Conservation (phyloP, 139 green algal genomes). For the Raphidocelis subcapitata region DNA sequence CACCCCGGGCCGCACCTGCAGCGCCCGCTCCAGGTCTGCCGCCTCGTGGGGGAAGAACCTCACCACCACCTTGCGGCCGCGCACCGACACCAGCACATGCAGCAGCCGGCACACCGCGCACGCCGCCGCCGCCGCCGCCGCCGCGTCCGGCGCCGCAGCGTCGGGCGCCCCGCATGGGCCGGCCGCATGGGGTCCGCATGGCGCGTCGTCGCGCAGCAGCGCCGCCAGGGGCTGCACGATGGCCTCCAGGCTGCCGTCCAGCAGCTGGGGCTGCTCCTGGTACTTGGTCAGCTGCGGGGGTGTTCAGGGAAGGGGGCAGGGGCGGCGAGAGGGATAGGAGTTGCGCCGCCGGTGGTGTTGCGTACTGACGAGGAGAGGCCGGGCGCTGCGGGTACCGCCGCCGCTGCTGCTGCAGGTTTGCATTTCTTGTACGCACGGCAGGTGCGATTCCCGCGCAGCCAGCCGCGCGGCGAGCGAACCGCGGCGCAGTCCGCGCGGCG, state of each 20-base stretch:
- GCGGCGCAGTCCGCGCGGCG: too few relatives aligned
- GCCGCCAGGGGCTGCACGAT: constrained; percentile 73
- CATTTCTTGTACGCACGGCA: not conserved
- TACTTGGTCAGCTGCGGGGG: constrained; percentile 84
- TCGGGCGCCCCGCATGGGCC: not conserved
- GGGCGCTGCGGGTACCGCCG: not conserved
- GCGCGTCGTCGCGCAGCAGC: constrained; percentile 56
- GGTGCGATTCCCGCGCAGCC: too few relatives aligned
- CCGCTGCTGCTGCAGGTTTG: not conserved
- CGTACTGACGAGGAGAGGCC: not conserved
- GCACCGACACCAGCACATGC: constrained; percentile 73
- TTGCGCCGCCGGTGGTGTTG: not conserved
- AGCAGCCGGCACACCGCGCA: constrained; percentile 66
- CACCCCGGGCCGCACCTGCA: constrained; percentile 30
- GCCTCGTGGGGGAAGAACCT: constrained; percentile 90
- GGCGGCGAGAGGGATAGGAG: not conserved
- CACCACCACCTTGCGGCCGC: constrained; percentile 87
- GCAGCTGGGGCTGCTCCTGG: constrained; percentile 92
- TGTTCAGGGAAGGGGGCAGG: not conserved
- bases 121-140: constrained; percentile 20
- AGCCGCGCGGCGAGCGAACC: too few relatives aligned
- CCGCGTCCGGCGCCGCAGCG: not conserved
- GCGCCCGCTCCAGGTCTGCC: constrained; percentile 73
- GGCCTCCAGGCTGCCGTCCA: constrained; percentile 86
- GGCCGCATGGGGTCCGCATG: constrained; percentile 4